Conservation (phyloP, 2,329 filamentous ascomycete genomes). For the Escovopsis sp. region DNA sequence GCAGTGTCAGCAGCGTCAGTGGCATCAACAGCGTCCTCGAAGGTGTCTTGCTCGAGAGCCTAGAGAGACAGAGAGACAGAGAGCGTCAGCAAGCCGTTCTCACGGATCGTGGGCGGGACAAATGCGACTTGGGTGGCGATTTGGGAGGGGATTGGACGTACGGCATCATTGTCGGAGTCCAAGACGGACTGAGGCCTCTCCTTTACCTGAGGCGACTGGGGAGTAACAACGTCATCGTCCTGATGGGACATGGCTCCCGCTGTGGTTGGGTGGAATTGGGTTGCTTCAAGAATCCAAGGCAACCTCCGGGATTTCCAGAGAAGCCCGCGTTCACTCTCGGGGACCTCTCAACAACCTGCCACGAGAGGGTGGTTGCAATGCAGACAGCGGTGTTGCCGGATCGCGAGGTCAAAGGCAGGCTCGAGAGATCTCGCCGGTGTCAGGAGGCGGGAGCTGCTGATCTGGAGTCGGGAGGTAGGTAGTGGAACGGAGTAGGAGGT, state of each 20-base stretch:
- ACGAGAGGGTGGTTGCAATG: neutral
- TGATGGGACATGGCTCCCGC: slow-evolving; percentile 20
- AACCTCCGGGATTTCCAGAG: neutral
- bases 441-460: neutral
- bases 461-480: too few relatives aligned
- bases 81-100: slow-evolving; percentile 7
- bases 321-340: neutral
- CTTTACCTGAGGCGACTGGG: slow-evolving; percentile 9
- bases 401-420: neutral
- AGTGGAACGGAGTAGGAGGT: neutral
- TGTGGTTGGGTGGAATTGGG: slow-evolving; percentile 1
- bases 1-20: slow-evolving; percentile 54
- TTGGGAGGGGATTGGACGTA: slow-evolving; percentile 11
- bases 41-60: slow-evolving; percentile 29
- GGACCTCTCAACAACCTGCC: slow-evolving; percentile 3
- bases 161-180: slow-evolving; percentile 15
- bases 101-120: slow-evolving; percentile 8
- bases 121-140: slow-evolving; percentile 3
- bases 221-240: slow-evolving; percentile 16
- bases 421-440: neutral
- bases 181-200: slow-evolving; percentile 17
- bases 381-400: neutral
- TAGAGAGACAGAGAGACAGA: slow-evolving; percentile 6
- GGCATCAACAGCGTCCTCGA: slow-evolving; percentile 66
- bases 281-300: neutral